These are phyloP conservation scores for Gremmenia infestans DNA, from an alignment of 2,329 filamentous ascomycete species.

Conservation along the genomic window DNA sequence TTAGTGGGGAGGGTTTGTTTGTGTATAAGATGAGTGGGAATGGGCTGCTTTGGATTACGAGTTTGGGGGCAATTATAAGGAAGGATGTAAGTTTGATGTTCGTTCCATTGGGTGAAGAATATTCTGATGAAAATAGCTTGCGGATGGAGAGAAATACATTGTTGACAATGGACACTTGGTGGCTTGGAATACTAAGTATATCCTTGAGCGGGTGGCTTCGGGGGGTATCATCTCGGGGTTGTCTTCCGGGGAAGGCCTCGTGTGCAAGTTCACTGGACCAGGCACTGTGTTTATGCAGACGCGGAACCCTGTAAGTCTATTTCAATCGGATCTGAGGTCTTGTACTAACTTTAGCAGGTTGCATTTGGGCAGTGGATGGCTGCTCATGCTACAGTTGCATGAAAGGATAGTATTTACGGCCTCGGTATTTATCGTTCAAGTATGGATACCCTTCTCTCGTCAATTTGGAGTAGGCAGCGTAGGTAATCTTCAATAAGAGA, in stretches of 20 bases:
- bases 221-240: conserved; percentile 90
- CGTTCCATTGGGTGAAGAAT: neutral
- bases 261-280: conserved; percentile 90
- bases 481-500: neutral
- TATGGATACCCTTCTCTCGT: neutral
- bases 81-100: conserved; percentile 67
- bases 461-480: neutral
- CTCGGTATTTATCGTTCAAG: too few relatives aligned
- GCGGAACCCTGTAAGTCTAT: conserved; percentile 63
- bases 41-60: conserved; percentile 84
- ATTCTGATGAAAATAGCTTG: conserved; percentile 35
- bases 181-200: conserved; percentile 94
- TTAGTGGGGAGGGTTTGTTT: conserved; percentile 88
- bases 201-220: conserved; percentile 82
- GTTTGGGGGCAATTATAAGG: conserved; percentile 89
- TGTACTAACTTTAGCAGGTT: conserved; percentile 12
- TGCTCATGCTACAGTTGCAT: conserved; percentile 24
- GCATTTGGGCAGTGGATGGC: conserved; percentile 28
- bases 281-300: conserved; percentile 93
- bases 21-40: conserved; percentile 79
- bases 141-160: conserved; percentile 77
- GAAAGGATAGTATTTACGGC: neutral
- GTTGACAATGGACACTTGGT: conserved; percentile 92
- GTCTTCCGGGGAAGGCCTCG: conserved; percentile 77
- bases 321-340: neutral